Evolutionary conservation across 345 rosid species (phyloP), one percentile per base, ranked within the genome.

Genomic region (Rhodomyrtus tomentosa): DNA sequence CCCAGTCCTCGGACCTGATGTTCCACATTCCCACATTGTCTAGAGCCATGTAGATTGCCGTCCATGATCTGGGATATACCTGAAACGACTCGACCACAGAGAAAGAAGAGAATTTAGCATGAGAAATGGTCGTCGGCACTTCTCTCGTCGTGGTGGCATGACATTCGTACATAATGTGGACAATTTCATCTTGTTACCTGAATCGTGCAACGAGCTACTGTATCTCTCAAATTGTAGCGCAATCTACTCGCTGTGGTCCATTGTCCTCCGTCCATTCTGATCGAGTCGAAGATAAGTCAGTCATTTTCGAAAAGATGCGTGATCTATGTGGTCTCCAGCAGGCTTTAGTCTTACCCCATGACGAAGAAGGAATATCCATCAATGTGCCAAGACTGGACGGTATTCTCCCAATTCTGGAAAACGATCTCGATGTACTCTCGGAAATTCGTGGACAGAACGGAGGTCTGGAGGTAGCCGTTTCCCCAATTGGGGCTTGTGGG

Each of bases 11-110:
- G 3, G 98, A 90, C 89, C 98, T 91, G 87, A 97, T 82, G 93
- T 97, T 95, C 99, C 99, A 97, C 99, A 95, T 95, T 3, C 99
- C 98, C 45, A 95, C 99, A 59, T 95, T 97, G 90, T 97, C 98
- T 72, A 97, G 90, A 9, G 99, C 94, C 42, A 97, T 86, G 87
- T 94, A 95, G 76, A 97, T 90, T 0, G 98, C 98, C 2, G 98
- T 93, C 99, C 99, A 97, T 53, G 98, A 85, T 82, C 83, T 93
- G 4, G 98, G 99, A 85, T 92, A 96, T n/a, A 96, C 98, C 98
- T 94, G 91, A 12, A 5, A 38, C 42, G 32, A 53, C 29, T 27
- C 59, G 27, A 25, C 4, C 58, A 52, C 49, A 15, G 50, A 0
- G 4, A 68, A 21, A 68, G 45, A 68, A 36, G 76, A 24, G 3